Evolutionary conservation across 2,329 filamentous ascomycete genomes (phyloP), one percentile per base, ranked within the genome.

Genomic region (Colletotrichum sp.): DNA sequence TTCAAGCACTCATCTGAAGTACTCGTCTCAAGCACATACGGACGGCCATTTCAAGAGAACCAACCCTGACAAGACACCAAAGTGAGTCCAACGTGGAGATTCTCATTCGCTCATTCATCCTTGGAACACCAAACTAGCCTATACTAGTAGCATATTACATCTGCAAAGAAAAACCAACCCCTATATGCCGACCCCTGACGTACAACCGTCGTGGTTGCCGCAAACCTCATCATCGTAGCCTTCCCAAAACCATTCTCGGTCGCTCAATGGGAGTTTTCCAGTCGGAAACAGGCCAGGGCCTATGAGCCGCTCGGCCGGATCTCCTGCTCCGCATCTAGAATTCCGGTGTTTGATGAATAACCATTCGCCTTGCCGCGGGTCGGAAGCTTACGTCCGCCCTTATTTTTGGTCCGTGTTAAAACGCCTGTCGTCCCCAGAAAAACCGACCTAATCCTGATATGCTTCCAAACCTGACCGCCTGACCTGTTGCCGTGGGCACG

Each of bases 381-480:
- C 74, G 60, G 64, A 60, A 36, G 63, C 28, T 73, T 67, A 21
- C 48, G 21, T 61, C 26, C 71, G 74, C 74, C 74, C 74, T 74
- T 65, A 13, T 61, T 76, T 76, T 76, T 75, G 71, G 58, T 74
- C 74, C 74, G 28, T 75, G 43, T 61, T 74, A 64, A 71, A 76
- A 76, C 74, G 74, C 74, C 74, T 75, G 71, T 55, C 61, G 26
- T 67, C 72, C 48, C 58, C 64, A 64, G 38, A 52, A 58, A 64
- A 52, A 43, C 74, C 30, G 34, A 74, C 64, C 70, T 18, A 55
- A 64, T 64, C 70, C 70, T 38, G 43, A 74, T 34, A 76, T 73
- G 74, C 74, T 61, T 75, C 34, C 70, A 60, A 61, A 69, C 21
- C 64, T 68, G 58, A 63, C 64, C 70, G 28, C 69, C 64, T 30